Evolutionary conservation across 371 early-diverging fungal genomes (phyloP).

Genomic region (Syncephalastrum sp.): DNA sequence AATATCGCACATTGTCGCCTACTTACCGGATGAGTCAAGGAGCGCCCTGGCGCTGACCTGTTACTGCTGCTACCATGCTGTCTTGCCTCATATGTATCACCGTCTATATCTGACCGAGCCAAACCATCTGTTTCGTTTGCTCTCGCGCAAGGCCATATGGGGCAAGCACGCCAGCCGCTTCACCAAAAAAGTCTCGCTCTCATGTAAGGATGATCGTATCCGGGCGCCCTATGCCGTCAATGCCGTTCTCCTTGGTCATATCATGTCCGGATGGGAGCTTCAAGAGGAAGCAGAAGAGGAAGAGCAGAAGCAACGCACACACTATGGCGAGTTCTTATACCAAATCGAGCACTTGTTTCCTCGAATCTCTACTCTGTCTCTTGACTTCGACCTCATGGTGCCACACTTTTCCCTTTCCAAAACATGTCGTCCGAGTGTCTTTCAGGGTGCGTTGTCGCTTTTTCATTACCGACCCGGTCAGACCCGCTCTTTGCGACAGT

Average conservation of each 20-base stretch:
- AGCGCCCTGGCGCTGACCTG: conserved; percentile 24
- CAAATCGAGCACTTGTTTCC: conserved; percentile 20
- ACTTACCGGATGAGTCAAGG: conserved; percentile 10
- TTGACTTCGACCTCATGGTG: conserved; percentile 11
- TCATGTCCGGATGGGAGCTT: conserved; percentile 10
- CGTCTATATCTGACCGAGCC: conserved; percentile 13
- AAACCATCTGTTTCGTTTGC: conserved; percentile 9
- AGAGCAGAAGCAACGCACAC: neutral
- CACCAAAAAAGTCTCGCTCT: conserved; percentile 17
- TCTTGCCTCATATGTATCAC: conserved; percentile 25
- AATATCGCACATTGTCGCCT: conserved; percentile 17
- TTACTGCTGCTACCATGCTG: conserved; percentile 20
- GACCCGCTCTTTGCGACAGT: conserved; percentile 7
- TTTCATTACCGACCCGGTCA: conserved; percentile 21
- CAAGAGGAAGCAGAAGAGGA: conserved; percentile 4
- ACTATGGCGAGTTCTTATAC: neutral
- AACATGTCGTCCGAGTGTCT: neutral
- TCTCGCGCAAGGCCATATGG: conserved; percentile 17
- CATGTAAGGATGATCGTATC: neutral
- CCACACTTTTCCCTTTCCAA: neutral
- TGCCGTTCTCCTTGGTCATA: conserved; percentile 19
- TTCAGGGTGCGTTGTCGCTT: conserved; percentile 17
- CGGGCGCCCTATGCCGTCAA: conserved; percentile 5
- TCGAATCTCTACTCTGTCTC: conserved; percentile 4
- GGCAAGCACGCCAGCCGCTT: conserved; percentile 16